Evolutionary conservation across 345 rosid genomes (phyloP).

Genomic region (Melaleuca quinquenervia): DNA sequence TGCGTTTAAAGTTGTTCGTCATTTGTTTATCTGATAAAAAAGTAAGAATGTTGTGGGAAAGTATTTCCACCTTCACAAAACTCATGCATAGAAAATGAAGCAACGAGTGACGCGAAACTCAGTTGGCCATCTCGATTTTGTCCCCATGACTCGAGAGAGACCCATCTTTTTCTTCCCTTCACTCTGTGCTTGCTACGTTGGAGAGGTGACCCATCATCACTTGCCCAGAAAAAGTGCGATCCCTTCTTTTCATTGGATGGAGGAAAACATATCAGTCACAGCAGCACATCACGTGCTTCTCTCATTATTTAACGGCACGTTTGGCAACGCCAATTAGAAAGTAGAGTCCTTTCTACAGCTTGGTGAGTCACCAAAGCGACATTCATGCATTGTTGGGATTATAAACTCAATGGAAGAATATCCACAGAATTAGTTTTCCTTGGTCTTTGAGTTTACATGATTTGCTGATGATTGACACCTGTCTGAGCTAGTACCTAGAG

Average conservation of each 20-base stretch:
- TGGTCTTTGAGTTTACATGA: neutral
- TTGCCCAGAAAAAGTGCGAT: neutral
- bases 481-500: neutral
- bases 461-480: constrained; percentile 1
- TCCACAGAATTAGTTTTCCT: neutral
- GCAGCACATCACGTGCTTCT: neutral
- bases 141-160: neutral
- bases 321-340: neutral
- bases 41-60: neutral
- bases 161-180: neutral
- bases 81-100: neutral
- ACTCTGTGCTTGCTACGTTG: neutral
- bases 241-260: neutral
- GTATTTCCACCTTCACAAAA: neutral
- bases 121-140: neutral
- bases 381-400: neutral
- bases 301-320: neutral
- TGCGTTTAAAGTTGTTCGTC: rapidly evolving
- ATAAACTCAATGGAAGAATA: neutral
- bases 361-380: neutral
- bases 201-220: neutral
- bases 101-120: neutral
- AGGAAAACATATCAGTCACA: neutral
- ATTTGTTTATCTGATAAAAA: neutral
- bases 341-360: neutral